Evolutionary conservation across 139 green algal genomes (phyloP).

Genomic region (Chlamydomonas schloesseri): DNA sequence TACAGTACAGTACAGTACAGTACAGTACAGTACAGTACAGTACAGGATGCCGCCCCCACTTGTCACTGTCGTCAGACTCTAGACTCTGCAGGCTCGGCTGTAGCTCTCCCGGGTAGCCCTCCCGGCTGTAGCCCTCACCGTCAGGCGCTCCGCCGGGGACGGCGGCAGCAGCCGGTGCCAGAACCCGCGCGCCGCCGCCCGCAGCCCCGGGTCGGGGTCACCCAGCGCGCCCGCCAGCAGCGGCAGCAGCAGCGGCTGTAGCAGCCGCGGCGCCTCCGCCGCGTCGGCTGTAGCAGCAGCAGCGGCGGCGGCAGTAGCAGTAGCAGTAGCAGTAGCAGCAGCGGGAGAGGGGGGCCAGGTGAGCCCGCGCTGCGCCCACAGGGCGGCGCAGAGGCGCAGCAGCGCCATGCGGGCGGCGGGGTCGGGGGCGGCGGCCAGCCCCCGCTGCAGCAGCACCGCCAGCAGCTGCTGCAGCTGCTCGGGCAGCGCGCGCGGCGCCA

Average conservation of each 20-base stretch:
- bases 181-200: not conserved
- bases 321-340: not conserved
- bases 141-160: conserved; percentile 17
- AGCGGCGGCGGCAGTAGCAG: conserved; percentile 9
- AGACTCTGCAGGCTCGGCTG: too few species aligned
- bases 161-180: conserved; percentile 22
- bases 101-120: too few species aligned
- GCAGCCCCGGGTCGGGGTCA: not conserved
- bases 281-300: not conserved
- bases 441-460: not conserved
- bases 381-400: not conserved
- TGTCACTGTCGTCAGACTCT: too few species aligned
- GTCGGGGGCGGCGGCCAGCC: not conserved
- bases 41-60: too few species aligned
- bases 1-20: too few species aligned
- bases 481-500: not conserved
- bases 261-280: not conserved
- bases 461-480: not conserved
- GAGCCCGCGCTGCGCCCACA: not conserved
- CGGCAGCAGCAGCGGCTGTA: conserved; percentile 25
- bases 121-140: too few species aligned
- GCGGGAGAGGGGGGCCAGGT: not conserved
- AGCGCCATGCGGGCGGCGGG: not conserved
- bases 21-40: too few species aligned
- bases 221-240: conserved; percentile 21